phyloP scores from a whole-genome alignment of 2,329 filamentous ascomycete species.

The Cephalotrichum gorgonifer region DNA sequence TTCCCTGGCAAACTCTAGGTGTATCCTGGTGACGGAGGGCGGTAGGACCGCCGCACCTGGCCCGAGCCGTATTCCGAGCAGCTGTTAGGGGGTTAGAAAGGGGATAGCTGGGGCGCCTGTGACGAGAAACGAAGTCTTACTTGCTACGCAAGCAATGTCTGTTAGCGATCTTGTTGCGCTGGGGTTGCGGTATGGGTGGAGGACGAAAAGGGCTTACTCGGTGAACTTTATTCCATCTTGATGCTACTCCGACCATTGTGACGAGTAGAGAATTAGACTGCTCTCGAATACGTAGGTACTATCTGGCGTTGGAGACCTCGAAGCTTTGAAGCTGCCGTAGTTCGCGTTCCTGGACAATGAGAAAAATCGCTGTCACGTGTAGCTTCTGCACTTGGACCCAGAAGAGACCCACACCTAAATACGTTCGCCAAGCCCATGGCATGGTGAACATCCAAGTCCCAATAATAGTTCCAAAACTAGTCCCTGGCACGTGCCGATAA shows the following conservation, averaged over 20 bases:
- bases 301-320: background rate
- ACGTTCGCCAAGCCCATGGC: too few species aligned
- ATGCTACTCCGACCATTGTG: constrained; percentile 32
- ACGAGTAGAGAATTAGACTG: constrained; percentile 3
- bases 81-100: constrained; percentile 29
- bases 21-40: constrained; percentile 62
- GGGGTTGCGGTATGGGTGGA: background rate
- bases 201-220: constrained; percentile 35
- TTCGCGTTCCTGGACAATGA: background rate
- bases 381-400: background rate
- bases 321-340: background rate
- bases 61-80: constrained; percentile 67
- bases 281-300: background rate
- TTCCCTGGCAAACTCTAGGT: constrained; percentile 58
- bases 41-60: constrained; percentile 77
- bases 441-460: background rate
- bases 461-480: background rate
- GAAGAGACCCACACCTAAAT: too few species aligned
- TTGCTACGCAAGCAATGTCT: constrained; percentile 24
- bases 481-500: background rate
- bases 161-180: background rate
- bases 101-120: constrained; percentile 9
- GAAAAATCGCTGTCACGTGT: background rate
- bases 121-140: constrained; percentile 19
- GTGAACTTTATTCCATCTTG: constrained; percentile 60